Conservation (phyloP, 1,284 basidiomycete genomes). For the Stereum hirsutum region DNA sequence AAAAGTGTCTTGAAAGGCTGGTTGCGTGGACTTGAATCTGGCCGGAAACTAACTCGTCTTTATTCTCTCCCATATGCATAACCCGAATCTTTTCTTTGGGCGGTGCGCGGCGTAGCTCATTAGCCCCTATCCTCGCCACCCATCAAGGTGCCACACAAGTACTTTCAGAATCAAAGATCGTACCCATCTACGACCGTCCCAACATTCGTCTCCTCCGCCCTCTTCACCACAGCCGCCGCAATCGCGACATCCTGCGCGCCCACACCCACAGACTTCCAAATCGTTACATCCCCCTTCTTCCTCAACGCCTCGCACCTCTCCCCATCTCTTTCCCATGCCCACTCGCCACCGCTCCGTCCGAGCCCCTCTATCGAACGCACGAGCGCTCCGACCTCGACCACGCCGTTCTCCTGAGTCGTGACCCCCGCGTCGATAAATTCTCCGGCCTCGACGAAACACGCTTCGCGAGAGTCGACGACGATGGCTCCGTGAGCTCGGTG, state of each 20-base stretch:
- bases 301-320: constrained; percentile 18
- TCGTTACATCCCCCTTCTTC: constrained; percentile 41
- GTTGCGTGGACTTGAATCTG: too few relatives aligned
- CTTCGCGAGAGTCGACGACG: constrained; percentile 66
- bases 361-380: constrained; percentile 16
- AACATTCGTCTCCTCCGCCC: constrained; percentile 26
- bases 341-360: constrained; percentile 18
- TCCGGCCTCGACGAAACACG: constrained; percentile 68
- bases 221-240: constrained; percentile 33
- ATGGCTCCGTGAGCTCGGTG: constrained; percentile 33
- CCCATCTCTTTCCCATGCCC: constrained; percentile 19
- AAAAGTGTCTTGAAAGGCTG: too few relatives aligned
- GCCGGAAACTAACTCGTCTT: too few relatives aligned
- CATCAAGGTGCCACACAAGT: too few relatives aligned
- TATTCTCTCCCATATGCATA: too few relatives aligned
- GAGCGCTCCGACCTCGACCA: constrained; percentile 59
- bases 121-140: too few relatives aligned
- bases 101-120: too few relatives aligned
- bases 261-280: constrained; percentile 75
- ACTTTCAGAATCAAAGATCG: constrained; percentile 22
- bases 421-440: constrained; percentile 57
- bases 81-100: too few relatives aligned
- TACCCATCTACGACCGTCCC: constrained; percentile 30
- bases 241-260: constrained; percentile 74
- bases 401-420: constrained; percentile 15